Base-by-base conservation (phyloP, 352 stramenopile species). In the Phytophthora hybrid region DNA sequence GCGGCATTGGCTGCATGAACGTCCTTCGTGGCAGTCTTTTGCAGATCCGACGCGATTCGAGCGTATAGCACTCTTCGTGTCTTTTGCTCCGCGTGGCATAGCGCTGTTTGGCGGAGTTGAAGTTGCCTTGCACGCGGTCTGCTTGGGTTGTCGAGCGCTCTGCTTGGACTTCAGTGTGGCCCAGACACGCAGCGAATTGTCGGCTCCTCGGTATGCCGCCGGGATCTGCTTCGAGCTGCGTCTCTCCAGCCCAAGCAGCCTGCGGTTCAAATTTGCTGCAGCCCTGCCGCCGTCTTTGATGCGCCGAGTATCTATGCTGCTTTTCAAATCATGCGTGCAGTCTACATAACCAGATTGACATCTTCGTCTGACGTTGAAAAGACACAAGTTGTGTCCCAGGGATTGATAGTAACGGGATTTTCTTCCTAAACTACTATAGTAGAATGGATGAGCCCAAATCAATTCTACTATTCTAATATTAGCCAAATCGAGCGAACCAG, bases 301-400 rank as follows among this genome's bases (percentile, higher is more conserved):
- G 56, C 61, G 23, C 3, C 23, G 68, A 71, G 68, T 74, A 71
- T 74, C 61, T 74, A 74, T 74, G 68, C 54, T 59, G 61, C 68
- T 32, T 51, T 66, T 74, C 68, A 71, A 69, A 74, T 74, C 67
- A 19, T 57, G 37, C 23, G 46, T 66, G 68, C 68, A 74, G 21
- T 46, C 13, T 46, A 31, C 39, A 23, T 71, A 67, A 51, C 57
- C 66, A 67, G 57, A 67, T 68, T 54, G 64, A 66, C 44, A 44
- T 8, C 56, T 41, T 47, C 47, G 19, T 26, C 37, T 46, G 49
- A 68, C 32, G 64, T 71, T 65, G 56, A 69, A 44, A 46, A 39
- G 29, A 3, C 29, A 44, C 34, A 31, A 32, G n/a, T n/a, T n/a
- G n/a, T n/a, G n/a, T n/a, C n/a, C n/a, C n/a, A n/a, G n/a, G n/a